phyloP scores from a whole-genome alignment of 2,329 filamentous ascomycete species.

The Fusarium oxysporum region DNA sequence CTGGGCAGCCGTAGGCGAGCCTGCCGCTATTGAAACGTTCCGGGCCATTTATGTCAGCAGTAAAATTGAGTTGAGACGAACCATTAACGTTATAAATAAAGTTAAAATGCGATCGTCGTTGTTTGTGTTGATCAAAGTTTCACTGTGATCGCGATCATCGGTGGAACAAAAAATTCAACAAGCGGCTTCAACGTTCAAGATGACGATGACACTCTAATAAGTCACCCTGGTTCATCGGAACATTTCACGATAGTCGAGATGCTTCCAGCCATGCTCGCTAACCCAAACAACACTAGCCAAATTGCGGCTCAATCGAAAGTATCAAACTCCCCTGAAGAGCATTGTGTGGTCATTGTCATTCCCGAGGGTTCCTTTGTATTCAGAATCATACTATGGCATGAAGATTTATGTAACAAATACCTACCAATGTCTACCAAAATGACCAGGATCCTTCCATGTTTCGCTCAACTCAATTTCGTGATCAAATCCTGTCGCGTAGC shows the following conservation, averaged over 20 bases:
- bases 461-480: neutral
- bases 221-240: neutral
- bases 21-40: accelerated
- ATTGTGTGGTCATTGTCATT: accelerated
- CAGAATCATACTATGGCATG: accelerated
- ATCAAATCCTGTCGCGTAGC: neutral
- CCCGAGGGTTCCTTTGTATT: accelerated
- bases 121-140: neutral
- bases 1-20: neutral
- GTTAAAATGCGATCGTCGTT: neutral
- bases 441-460: neutral
- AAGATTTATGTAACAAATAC: neutral
- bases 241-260: neutral
- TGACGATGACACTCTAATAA: neutral
- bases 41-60: accelerated
- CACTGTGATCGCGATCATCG: too few relatives aligned
- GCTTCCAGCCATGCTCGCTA: neutral
- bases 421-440: accelerated
- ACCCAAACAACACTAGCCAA: neutral
- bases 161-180: accelerated
- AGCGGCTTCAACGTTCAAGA: neutral
- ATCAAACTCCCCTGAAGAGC: accelerated
- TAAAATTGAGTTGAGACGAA: too few relatives aligned
- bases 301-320: neutral
- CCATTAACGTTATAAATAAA: neutral